Evolutionary conservation across 2,329 filamentous ascomycete genomes (phyloP).

Genomic region (Canariomyces notabilis): DNA sequence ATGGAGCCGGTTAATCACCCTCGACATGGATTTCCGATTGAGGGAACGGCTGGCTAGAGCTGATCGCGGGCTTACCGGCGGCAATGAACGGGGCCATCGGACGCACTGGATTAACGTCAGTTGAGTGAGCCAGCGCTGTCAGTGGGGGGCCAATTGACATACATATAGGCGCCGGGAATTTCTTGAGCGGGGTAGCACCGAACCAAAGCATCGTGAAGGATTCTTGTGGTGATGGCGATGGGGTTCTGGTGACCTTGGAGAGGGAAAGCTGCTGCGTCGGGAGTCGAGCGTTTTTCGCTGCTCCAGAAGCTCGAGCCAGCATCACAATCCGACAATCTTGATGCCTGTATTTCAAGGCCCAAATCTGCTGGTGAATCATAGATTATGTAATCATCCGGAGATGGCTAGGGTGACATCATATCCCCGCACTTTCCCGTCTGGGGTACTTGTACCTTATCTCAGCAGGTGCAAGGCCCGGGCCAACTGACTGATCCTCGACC

Average conservation of each 20-base stretch:
- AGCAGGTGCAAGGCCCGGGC: no score
- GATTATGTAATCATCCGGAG: no score
- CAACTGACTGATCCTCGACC: no score
- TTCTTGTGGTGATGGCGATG: slow-evolving; percentile 33
- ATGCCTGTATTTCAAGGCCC: slow-evolving; percentile 18
- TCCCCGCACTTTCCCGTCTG: slow-evolving; percentile 18
- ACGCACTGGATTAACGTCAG: slow-evolving; percentile 56
- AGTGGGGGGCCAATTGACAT: slow-evolving; percentile 43
- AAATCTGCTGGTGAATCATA: no score
- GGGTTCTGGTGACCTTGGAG: slow-evolving; percentile 27
- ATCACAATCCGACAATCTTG: slow-evolving; percentile 1
- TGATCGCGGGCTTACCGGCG: slow-evolving; percentile 67
- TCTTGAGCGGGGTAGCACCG: slow-evolving; percentile 63
- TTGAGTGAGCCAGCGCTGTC: not conserved
- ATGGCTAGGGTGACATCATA: slow-evolving; percentile 24
- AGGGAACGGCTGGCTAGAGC: not conserved
- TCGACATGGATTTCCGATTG: not conserved
- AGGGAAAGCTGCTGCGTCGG: slow-evolving; percentile 20
- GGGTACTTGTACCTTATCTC: not conserved
- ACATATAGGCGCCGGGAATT: slow-evolving; percentile 76
- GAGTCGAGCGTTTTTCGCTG: slow-evolving; percentile 30
- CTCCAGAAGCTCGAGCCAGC: slow-evolving; percentile 20
- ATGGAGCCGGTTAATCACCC: not conserved
- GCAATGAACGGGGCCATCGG: slow-evolving; percentile 91
- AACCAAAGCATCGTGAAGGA: slow-evolving; percentile 67